phyloP scores from a whole-genome alignment of 2,329 filamentous ascomycete genomes.

The Calonectria hawksworthii region DNA sequence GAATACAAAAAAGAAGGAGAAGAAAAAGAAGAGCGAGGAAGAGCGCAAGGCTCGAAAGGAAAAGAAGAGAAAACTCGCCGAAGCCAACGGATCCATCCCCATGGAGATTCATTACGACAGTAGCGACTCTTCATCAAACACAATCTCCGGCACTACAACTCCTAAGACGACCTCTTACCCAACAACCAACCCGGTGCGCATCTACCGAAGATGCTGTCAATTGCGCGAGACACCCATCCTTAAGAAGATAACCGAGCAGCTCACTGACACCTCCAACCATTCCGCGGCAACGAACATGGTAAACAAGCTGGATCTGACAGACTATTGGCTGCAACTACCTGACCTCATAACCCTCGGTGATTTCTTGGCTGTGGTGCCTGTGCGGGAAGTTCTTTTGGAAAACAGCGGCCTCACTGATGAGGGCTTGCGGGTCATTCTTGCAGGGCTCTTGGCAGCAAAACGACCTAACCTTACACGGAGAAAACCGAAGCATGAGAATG shows the following conservation, averaged over 20 bases:
- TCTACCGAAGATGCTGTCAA: conserved; percentile 95
- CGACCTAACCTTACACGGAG: conserved; percentile 70
- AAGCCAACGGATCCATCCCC: conserved; percentile 88
- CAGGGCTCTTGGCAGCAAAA: conserved; percentile 86
- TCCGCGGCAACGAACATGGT: conserved; percentile 81
- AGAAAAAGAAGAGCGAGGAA: conserved; percentile 95
- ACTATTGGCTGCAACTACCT: conserved; percentile 84
- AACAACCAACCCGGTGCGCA: conserved; percentile 90
- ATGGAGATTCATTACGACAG: conserved; percentile 84
- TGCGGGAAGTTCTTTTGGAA: conserved; percentile 88
- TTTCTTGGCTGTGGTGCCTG: conserved; percentile 92
- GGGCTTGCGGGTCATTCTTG: conserved; percentile 86
- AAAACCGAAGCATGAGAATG: conserved; percentile 58
- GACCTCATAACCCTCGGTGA: conserved; percentile 92
- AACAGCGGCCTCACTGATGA: conserved; percentile 91
- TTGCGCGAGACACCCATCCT: conserved; percentile 92
- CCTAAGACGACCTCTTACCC: conserved; percentile 63
- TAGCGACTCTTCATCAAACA: conserved; percentile 67
- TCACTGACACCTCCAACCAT: conserved; percentile 78
- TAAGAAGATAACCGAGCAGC: conserved; percentile 91
- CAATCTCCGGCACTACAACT: conserved; percentile 31
- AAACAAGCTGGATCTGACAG: conserved; percentile 84
- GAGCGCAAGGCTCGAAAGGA: conserved; percentile 94
- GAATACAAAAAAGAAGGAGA: conserved; percentile 84
- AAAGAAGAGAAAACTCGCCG: conserved; percentile 85